Evolutionary conservation across 139 green algal species (phyloP).

Genomic region (Deuterostichococcus epilithicus): DNA sequence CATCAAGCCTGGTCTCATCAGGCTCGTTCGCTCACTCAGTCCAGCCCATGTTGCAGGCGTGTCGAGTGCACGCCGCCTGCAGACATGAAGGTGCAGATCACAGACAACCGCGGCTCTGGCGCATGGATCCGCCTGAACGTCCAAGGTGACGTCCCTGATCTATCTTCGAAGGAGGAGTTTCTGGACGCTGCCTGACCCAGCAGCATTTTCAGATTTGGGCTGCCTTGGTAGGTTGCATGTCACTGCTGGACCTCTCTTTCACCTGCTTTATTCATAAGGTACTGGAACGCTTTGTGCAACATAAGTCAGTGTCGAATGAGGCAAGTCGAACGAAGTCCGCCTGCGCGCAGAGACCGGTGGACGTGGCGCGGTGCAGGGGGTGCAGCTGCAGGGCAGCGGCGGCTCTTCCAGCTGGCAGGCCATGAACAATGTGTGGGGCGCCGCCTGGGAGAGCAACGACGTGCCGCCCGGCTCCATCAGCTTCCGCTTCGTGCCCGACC

Average conservation of each 20-base stretch:
- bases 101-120: conserved; percentile 26
- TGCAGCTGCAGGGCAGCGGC: conserved; percentile 25
- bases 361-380: conserved; percentile 20
- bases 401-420: conserved; percentile 21
- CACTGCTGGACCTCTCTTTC: neutral
- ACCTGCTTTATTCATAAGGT: neutral
- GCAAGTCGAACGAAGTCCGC: too few relatives aligned
- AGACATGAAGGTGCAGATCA: conserved; percentile 27
- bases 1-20: neutral
- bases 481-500: conserved; percentile 22
- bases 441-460: conserved; percentile 32
- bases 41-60: conserved; percentile 13
- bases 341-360: conserved; percentile 30
- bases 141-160: too few relatives aligned
- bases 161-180: too few relatives aligned
- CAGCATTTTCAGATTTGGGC: too few relatives aligned
- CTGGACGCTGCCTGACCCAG: neutral
- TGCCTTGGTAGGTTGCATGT: too few relatives aligned
- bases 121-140: conserved; percentile 39
- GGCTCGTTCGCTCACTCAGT: neutral
- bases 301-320: too few relatives aligned
- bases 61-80: conserved; percentile 35
- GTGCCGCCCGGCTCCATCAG: conserved; percentile 23
- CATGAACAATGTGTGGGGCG: conserved; percentile 41
- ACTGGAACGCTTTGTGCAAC: neutral